Evolutionary conservation across 2,329 filamentous ascomycete species (phyloP).

Genomic region (Penicillium sp.): DNA sequence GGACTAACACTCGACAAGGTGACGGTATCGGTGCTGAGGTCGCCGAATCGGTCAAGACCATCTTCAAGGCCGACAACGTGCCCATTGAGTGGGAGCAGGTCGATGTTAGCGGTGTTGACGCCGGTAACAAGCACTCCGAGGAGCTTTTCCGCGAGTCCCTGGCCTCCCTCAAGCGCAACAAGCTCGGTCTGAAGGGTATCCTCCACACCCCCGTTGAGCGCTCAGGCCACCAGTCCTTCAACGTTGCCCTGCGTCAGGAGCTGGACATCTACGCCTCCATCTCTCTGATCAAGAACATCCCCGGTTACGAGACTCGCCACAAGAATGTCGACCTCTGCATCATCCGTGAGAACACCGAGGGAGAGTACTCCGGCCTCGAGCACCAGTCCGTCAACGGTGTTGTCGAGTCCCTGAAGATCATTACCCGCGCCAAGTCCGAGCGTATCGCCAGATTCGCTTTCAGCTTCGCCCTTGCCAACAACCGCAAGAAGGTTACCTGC

Average conservation of each 20-base stretch:
- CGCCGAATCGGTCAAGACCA: constrained; percentile 95
- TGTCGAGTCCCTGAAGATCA: constrained; percentile 99
- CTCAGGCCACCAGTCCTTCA: constrained; percentile 98
- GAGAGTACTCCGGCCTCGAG: constrained; percentile 98
- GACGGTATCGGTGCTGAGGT: constrained; percentile 98
- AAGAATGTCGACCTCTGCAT: constrained; percentile 97
- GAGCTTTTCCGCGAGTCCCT: constrained; percentile 95
- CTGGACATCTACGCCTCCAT: constrained; percentile 99
- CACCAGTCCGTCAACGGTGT: constrained; percentile 96
- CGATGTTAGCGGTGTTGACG: constrained; percentile 87
- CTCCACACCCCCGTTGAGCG: constrained; percentile 95
- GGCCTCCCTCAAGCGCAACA: constrained; percentile 94
- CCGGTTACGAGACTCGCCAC: constrained; percentile 96
- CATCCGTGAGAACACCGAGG: constrained; percentile 99
- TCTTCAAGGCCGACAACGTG: constrained; percentile 99
- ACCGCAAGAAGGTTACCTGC: constrained; percentile 98
- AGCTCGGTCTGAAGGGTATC: constrained; percentile 98
- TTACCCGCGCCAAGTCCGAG: constrained; percentile 98
- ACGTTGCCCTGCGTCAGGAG: constrained; percentile 97
- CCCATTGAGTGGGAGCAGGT: constrained; percentile 99
- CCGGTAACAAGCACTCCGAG: constrained; percentile 82
- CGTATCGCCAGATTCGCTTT: constrained; percentile 99
- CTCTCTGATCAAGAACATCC: constrained; percentile 98
- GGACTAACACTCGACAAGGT: constrained; percentile 46
- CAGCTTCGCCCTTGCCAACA: constrained; percentile 95